Conservation (phyloP, 108 stramenopile genomes). For the Nitzschia palea region DNA sequence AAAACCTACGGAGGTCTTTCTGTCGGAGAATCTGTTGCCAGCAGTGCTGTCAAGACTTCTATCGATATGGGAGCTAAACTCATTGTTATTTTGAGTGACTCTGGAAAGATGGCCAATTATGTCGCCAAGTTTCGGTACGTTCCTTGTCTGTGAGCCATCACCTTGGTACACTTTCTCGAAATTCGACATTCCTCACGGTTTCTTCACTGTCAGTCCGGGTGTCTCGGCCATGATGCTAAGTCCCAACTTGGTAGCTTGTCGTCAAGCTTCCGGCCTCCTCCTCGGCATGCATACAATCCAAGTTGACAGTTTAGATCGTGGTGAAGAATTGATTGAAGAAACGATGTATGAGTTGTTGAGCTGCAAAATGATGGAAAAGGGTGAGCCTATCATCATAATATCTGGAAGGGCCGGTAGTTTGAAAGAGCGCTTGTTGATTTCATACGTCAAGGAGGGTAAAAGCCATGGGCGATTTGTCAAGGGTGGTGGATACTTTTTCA, state of each 20-base stretch:
- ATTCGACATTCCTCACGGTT: conserved; percentile 5
- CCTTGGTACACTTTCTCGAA: too few species aligned
- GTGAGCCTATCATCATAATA: conserved; percentile 34
- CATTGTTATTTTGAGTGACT: conserved; percentile 88
- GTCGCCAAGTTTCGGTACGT: conserved; percentile 73
- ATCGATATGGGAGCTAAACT: conserved; percentile 81
- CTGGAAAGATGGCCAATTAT: conserved; percentile 80
- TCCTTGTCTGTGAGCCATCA: too few species aligned
- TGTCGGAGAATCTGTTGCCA: conserved; percentile 84
- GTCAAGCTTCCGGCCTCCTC: conserved; percentile 59
- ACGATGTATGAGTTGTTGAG: conserved; percentile 65
- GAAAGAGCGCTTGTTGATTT: conserved; percentile 28
- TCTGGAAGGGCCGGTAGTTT: conserved; percentile 25
- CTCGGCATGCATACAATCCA: conserved; percentile 42
- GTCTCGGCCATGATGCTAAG: conserved; percentile 82
- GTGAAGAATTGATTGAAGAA: conserved; percentile 76
- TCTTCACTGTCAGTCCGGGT: conserved; percentile 69
- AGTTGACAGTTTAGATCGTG: conserved; percentile 38
- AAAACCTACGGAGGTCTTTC: conserved; percentile 37
- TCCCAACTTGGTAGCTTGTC: conserved; percentile 45
- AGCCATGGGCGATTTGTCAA: conserved; percentile 31
- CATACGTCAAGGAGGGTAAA: conserved; percentile 23
- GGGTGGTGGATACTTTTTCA: conserved; percentile 36
- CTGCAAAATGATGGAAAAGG: conserved; percentile 49
- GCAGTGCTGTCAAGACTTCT: conserved; percentile 93